Base-by-base conservation (phyloP, 1,139 yeast genomes). In the Meyerozyma elateridarum region DNA sequence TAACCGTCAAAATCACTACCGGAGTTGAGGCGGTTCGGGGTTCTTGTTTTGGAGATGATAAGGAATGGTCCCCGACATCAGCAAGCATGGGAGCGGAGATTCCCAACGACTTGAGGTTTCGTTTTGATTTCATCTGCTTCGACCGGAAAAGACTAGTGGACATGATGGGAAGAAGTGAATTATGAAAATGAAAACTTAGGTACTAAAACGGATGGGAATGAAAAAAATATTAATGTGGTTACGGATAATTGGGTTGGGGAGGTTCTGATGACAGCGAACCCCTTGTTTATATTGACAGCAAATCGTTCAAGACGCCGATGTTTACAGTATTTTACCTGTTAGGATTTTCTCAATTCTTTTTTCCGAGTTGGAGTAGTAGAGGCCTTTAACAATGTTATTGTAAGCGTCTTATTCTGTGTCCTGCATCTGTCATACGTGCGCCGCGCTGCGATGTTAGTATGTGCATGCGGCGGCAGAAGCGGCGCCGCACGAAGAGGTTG, bases 101-200 rank as follows among this genome's bases (percentile, higher is more conserved):
- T 11, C 52, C 42, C 22, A 61, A 40, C 14, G 53, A 50, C 36
- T 56, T 60, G 36, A 61, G 48, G 37, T 53, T 57, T 39, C 50
- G 55, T 27, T 48, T 50, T 8, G 59, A 47, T 35, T 49, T 54
- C 36, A 40, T 36, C 29, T 54, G 58, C 35, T 51, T 59, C 5
- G 64, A 49, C 34, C 49, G 51, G 36, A 61, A 59, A 28, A 61
- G 46, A 25, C 53, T 42, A 6, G 56, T 30, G 3, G 63, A 52
- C 65, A 60, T 61, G 16, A 21, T 16, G 7, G 11, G 9, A 17
- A 15, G 18, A 19, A 19, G n/a, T 13, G 24, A 21, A 21, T n/a
- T 6, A 11, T n/a, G 12, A n/a, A 21, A 9, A n/a, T n/a, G n/a
- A n/a, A n/a, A n/a, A n/a, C n/a, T n/a, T n/a, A n/a, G n/a, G n/a